Evolutionary conservation across 2,329 filamentous ascomycete genomes (phyloP).

Genomic region (Calonectria pteridis): DNA sequence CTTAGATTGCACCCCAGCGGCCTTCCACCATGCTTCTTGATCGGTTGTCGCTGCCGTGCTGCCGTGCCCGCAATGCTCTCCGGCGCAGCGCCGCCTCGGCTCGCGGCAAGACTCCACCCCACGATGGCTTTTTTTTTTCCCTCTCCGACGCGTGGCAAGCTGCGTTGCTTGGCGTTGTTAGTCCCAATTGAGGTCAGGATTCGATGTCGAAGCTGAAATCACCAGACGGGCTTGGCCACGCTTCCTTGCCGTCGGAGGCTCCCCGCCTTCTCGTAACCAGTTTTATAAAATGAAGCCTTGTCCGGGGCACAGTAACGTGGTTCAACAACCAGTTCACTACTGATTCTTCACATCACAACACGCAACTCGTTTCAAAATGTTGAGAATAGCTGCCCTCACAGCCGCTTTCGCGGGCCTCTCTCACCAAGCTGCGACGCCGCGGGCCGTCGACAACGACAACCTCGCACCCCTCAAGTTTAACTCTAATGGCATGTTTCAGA

Average conservation of each 20-base stretch:
- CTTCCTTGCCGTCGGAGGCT: background rate
- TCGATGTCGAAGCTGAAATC: background rate
- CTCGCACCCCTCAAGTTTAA: slow-evolving; percentile 34
- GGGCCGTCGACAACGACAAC: slow-evolving; percentile 28
- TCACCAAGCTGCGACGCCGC: slow-evolving; percentile 12
- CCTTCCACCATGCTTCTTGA: background rate
- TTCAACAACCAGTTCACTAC: background rate
- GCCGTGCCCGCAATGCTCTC: background rate
- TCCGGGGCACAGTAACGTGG: background rate
- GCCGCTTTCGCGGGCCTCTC: slow-evolving; percentile 21
- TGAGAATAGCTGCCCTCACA: slow-evolving; percentile 4
- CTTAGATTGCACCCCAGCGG: background rate
- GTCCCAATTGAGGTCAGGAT: background rate
- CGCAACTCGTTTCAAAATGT: background rate
- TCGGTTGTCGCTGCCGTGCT: background rate
- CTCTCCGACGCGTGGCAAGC: slow-evolving; percentile 7
- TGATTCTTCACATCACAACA: background rate
- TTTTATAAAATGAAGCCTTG: slow-evolving; percentile 3
- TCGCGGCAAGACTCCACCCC: slow-evolving; percentile 7
- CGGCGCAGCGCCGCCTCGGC: background rate
- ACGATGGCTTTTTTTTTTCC: slow-evolving; percentile 2
- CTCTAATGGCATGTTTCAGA: slow-evolving; percentile 38
- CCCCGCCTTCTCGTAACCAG: background rate
- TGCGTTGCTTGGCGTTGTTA: slow-evolving; percentile 4
- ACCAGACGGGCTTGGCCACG: background rate